Evolutionary conservation across 345 rosid genomes (phyloP).

Genomic region (Clarkia xantiana): DNA sequence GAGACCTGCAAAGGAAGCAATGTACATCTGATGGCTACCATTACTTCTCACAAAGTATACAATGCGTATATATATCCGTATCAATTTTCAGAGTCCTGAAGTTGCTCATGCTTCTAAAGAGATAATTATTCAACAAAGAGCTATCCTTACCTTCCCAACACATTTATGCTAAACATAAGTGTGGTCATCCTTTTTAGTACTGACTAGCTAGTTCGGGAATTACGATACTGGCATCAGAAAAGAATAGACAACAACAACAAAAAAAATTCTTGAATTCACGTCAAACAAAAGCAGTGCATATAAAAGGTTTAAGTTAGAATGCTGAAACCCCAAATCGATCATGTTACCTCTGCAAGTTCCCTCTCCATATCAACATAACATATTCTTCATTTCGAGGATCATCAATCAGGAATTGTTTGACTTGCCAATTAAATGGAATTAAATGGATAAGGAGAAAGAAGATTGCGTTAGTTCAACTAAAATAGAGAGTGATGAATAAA

Average conservation of each 20-base stretch:
- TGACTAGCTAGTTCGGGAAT: no score
- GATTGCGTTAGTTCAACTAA: no score
- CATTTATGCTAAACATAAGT: background rate
- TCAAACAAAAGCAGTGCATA: background rate
- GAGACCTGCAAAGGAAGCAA: slow-evolving; percentile 91
- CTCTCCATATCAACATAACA: slow-evolving; percentile 86
- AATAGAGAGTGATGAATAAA: background rate
- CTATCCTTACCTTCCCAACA: background rate
- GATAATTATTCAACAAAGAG: no score
- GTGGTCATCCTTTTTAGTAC: background rate
- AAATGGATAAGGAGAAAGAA: no score
- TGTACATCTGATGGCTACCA: slow-evolving; percentile 63
- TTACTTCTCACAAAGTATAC: slow-evolving; percentile 6
- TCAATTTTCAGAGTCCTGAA: no score
- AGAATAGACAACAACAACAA: no score
- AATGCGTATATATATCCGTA: no score
- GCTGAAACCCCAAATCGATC: slow-evolving; percentile 4
- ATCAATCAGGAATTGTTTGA: slow-evolving; percentile 58
- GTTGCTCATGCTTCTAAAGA: background rate
- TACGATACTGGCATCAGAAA: no score
- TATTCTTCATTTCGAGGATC: slow-evolving; percentile 78
- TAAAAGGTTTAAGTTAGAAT: background rate
- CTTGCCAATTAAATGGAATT: slow-evolving; percentile 30
- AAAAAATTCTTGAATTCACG: no score
- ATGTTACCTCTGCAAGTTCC: slow-evolving; percentile 73